These are phyloP conservation scores for Verticillium nonalfalfae DNA, from an alignment of 2,329 filamentous ascomycete genomes.

Conservation along the genomic window DNA sequence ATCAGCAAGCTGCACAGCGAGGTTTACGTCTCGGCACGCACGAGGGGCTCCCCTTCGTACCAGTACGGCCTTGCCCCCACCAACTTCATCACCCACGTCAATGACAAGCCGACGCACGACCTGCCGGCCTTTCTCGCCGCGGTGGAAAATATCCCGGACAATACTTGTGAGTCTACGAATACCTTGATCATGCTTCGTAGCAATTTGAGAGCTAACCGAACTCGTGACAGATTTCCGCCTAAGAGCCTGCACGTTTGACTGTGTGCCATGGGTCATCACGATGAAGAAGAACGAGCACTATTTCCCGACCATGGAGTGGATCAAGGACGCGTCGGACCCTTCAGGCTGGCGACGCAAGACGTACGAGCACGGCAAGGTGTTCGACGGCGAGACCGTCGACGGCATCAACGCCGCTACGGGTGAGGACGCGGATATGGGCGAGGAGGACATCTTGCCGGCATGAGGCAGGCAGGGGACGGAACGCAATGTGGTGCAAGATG, in stretches of 20 bases:
- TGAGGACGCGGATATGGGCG: slow-evolving; percentile 37
- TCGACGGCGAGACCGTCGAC: slow-evolving; percentile 48
- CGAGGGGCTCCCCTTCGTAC: slow-evolving; percentile 75
- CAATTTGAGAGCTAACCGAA: neutral
- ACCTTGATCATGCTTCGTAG: neutral
- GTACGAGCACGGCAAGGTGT: slow-evolving; percentile 48
- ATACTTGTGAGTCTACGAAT: slow-evolving; percentile 61
- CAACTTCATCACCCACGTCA: slow-evolving; percentile 96
- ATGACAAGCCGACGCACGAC: slow-evolving; percentile 78
- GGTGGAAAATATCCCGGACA: slow-evolving; percentile 85
- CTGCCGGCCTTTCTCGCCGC: slow-evolving; percentile 74
- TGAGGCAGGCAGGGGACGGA: neutral
- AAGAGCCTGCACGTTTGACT: slow-evolving; percentile 97
- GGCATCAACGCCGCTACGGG: slow-evolving; percentile 32
- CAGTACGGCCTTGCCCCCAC: slow-evolving; percentile 91
- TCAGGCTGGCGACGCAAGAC: slow-evolving; percentile 59
- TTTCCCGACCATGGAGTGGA: slow-evolving; percentile 65
- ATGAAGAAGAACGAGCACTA: slow-evolving; percentile 99
- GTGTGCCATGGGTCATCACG: slow-evolving; percentile 97
- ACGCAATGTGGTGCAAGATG: neutral
- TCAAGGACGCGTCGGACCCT: slow-evolving; percentile 52
- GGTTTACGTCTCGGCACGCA: slow-evolving; percentile 88
- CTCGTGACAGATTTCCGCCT: slow-evolving; percentile 70
- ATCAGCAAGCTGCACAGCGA: slow-evolving; percentile 95
- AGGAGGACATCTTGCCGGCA: slow-evolving; percentile 9